phyloP scores from a whole-genome alignment of 2,329 filamentous ascomycete species.

The Fusarium caatingaense region DNA sequence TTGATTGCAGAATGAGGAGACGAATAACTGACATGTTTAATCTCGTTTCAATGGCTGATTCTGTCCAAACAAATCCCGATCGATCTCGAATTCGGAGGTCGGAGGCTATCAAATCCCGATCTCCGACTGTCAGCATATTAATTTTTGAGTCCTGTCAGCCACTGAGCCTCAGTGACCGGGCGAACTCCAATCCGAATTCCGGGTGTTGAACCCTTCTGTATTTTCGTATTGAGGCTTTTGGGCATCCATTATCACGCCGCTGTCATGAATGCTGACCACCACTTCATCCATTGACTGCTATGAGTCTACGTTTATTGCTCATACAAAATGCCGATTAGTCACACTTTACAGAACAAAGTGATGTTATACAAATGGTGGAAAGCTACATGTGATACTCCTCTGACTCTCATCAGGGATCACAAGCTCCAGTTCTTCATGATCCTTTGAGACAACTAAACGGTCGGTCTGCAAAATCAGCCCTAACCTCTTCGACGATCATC shows the following conservation, averaged over 20 bases:
- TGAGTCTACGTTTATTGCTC: not conserved
- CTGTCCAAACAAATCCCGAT: not conserved
- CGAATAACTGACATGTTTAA: slow-evolving; percentile 6
- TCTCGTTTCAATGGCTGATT: not conserved
- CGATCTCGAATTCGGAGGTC: slow-evolving; percentile 11
- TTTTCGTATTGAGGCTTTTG: slow-evolving; percentile 14
- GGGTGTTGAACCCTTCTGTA: slow-evolving; percentile 1
- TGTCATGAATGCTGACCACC: slow-evolving; percentile 1
- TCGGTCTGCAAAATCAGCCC: not conserved
- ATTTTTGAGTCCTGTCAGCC: not conserved
- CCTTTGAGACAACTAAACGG: not conserved
- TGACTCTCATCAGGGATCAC: not conserved
- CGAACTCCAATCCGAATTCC: slow-evolving; percentile 21
- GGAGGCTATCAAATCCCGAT: slow-evolving; percentile 15
- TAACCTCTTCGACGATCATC: not conserved
- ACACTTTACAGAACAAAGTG: not conserved
- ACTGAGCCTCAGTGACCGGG: slow-evolving; percentile 3
- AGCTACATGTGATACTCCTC: not conserved
- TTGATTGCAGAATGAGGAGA: slow-evolving; percentile 1
- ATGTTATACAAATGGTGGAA: not conserved
- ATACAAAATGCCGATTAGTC: not conserved
- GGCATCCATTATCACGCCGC: not conserved
- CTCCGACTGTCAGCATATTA: slow-evolving; percentile 5
- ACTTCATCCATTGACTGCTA: not conserved
- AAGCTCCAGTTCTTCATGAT: not conserved